Conservation (phyloP, 2,329 filamentous ascomycete genomes). For the Metarhizium brunneum region DNA sequence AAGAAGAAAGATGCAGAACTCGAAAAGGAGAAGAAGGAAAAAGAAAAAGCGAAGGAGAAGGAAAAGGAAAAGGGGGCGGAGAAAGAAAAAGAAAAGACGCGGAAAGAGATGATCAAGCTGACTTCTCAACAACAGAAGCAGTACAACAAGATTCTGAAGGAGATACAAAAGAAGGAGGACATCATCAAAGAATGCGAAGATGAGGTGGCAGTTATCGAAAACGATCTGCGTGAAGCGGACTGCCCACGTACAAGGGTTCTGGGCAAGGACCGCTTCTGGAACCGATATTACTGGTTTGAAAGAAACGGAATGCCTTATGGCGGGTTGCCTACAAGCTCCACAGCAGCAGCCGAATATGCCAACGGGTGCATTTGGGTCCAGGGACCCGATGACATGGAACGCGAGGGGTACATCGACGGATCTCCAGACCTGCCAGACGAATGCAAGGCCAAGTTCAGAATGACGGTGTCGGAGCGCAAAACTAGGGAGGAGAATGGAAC, state of each 20-base stretch:
- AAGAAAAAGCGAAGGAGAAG: conserved; percentile 20
- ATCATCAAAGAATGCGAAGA: conserved; percentile 74
- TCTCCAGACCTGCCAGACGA: conserved; percentile 60
- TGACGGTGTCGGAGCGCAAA: conserved; percentile 81
- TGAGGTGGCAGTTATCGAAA: conserved; percentile 76
- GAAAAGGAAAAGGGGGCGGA: conserved; percentile 34
- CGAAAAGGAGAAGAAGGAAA: conserved; percentile 56
- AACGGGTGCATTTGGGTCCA: conserved; percentile 97
- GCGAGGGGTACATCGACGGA: conserved; percentile 77
- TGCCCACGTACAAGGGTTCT: conserved; percentile 83
- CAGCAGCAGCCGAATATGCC: conserved; percentile 76
- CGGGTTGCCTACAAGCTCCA: conserved; percentile 81
- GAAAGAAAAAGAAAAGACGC: conserved; percentile 43
- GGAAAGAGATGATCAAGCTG: conserved; percentile 55
- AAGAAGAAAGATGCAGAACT: conserved; percentile 57
- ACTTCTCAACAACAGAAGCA: conserved; percentile 74
- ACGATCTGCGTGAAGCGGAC: conserved; percentile 87
- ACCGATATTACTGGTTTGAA: conserved; percentile 98
- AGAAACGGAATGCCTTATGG: conserved; percentile 95
- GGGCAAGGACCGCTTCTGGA: conserved; percentile 95
- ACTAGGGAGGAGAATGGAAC: conserved; percentile 75
- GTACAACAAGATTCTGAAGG: conserved; percentile 77
- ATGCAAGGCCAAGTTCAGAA: conserved; percentile 67
- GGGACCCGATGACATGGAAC: conserved; percentile 82
- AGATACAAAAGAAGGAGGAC: conserved; percentile 80